These are phyloP conservation scores for Boeremia exigua DNA, from an alignment of 2,329 filamentous ascomycete species.

Conservation along the genomic window DNA sequence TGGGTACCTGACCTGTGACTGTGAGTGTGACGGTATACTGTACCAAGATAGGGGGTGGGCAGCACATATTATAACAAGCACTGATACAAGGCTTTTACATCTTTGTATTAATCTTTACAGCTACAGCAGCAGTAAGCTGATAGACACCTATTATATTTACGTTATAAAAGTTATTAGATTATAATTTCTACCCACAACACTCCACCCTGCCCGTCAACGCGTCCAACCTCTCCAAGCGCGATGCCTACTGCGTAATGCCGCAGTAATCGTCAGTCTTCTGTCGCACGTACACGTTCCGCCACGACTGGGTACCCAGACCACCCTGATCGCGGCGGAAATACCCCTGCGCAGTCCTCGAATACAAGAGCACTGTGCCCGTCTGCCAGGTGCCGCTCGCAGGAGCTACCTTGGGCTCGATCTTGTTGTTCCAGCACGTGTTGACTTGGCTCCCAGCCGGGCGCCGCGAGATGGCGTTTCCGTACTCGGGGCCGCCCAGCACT, in stretches of 20 bases:
- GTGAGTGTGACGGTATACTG: too few species aligned
- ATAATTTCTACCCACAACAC: too few species aligned
- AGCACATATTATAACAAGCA: too few species aligned
- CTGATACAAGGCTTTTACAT: too few species aligned
- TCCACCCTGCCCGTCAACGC: too few species aligned
- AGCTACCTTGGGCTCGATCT: neutral
- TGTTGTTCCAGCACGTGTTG: neutral
- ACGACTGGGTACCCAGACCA: neutral
- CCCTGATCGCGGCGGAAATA: conserved; percentile 2
- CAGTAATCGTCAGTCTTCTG: neutral
- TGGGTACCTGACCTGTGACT: too few species aligned
- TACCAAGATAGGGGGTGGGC: too few species aligned
- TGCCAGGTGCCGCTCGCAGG: neutral
- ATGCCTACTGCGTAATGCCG: neutral
- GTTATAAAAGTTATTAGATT: conserved; percentile 3
- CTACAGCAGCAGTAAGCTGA: too few species aligned
- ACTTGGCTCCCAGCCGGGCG: neutral
- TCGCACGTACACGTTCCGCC: conserved; percentile 1
- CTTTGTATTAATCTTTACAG: too few species aligned
- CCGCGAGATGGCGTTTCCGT: neutral
- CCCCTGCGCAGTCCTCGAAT: neutral
- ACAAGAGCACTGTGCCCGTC: neutral
- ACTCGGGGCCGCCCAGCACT: neutral
- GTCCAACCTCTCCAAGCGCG: too few species aligned
- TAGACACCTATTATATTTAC: too few species aligned